Conservation (phyloP, 345 rosid genomes). For the Gossypium mustelinum region DNA sequence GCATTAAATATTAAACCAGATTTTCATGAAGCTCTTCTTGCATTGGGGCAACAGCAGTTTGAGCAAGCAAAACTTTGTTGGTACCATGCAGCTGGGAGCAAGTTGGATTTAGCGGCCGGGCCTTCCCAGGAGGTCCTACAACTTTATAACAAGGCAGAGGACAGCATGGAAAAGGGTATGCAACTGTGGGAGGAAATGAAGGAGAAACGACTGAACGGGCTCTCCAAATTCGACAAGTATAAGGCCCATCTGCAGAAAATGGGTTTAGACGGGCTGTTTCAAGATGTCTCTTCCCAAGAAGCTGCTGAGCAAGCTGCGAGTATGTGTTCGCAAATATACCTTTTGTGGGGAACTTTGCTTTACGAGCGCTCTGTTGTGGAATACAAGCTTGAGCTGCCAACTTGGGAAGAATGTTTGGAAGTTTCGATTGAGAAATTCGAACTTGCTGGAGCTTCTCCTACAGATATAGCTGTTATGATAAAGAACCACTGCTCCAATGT, state of each 20-base stretch:
- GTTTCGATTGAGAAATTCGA: slow-evolving; percentile 97
- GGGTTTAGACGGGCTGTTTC: slow-evolving; percentile 56
- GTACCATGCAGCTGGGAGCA: slow-evolving; percentile 72
- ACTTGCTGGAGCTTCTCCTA: slow-evolving; percentile 95
- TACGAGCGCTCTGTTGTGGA: slow-evolving; percentile 96
- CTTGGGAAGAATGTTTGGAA: slow-evolving; percentile 98
- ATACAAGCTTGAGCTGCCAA: slow-evolving; percentile 77
- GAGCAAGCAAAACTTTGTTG: slow-evolving; percentile 96
- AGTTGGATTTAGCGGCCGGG: slow-evolving; percentile 56
- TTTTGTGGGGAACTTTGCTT: slow-evolving; percentile 91
- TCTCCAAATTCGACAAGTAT: slow-evolving; percentile 69
- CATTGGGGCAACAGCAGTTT: slow-evolving; percentile 92
- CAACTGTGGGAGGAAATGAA: slow-evolving; percentile 97
- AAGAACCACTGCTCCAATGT: slow-evolving; percentile 93
- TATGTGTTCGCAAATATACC: slow-evolving; percentile 86
- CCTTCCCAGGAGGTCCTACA: slow-evolving; percentile 70
- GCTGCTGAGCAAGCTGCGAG: slow-evolving; percentile 72
- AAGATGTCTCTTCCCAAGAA: slow-evolving; percentile 68
- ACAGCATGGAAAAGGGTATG: slow-evolving; percentile 93
- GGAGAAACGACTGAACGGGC: slow-evolving; percentile 80
- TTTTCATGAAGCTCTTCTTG: slow-evolving; percentile 86
- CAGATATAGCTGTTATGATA: slow-evolving; percentile 94
- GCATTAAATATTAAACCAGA: slow-evolving; percentile 78
- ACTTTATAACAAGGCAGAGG: slow-evolving; percentile 97
- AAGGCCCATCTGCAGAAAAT: slow-evolving; percentile 59